phyloP scores from a whole-genome alignment of 768 basidiomycete genomes.

The Lentinus brumalis region DNA sequence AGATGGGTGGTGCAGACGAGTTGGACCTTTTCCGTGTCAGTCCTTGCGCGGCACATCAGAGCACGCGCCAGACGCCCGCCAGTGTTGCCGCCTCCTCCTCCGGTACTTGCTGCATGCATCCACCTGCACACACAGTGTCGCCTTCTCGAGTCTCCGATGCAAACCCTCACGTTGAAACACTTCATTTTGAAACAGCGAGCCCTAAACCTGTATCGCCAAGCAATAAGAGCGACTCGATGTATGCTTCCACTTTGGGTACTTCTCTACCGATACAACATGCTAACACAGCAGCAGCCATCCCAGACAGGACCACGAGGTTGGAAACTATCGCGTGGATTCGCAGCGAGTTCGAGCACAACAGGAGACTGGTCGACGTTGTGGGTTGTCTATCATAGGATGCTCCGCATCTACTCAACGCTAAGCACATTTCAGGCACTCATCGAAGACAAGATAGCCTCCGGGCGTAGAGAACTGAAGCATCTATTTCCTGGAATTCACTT shows the following conservation, averaged over 20 bases:
- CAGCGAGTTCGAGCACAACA: constrained; percentile 66
- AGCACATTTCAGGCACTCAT: constrained; percentile 48
- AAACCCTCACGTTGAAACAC: constrained; percentile 58
- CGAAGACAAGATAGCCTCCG: constrained; percentile 58
- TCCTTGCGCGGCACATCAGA: constrained; percentile 3
- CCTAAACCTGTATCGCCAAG: constrained; percentile 62
- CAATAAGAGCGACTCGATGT: constrained; percentile 74
- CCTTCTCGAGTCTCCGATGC: constrained; percentile 14
- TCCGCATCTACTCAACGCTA: too few species aligned
- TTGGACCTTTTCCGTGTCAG: constrained; percentile 20
- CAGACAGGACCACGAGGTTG: constrained; percentile 56
- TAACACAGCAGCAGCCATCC: constrained; percentile 52
- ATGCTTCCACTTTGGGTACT: constrained; percentile 3
- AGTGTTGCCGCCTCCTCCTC: not conserved
- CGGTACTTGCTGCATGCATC: not conserved
- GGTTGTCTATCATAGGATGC: constrained; percentile 19
- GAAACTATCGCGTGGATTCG: constrained; percentile 79
- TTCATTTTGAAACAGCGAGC: constrained; percentile 70
- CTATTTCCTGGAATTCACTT: constrained; percentile 46
- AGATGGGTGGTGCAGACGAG: constrained; percentile 6
- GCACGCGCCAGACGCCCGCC: constrained; percentile 7
- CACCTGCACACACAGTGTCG: not conserved
- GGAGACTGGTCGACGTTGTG: constrained; percentile 59
- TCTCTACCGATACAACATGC: not conserved
- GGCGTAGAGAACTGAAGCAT: constrained; percentile 61